A percentile compares a stretch with the other conserved stretches of the same genome.
Conservation (phyloP, 345 rosid species). For the Firmiana major region DNA sequence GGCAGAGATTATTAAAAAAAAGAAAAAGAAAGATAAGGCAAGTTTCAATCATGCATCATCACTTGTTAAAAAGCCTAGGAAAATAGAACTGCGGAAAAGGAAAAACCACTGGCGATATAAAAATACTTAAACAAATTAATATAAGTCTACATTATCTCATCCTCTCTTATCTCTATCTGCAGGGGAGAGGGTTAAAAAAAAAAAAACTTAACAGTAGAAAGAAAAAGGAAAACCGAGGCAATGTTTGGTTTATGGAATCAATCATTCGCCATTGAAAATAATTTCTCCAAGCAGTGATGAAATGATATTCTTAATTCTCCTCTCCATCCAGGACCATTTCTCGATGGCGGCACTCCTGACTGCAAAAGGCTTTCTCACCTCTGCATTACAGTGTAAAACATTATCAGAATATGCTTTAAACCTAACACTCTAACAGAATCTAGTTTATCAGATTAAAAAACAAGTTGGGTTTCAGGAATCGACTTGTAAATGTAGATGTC, state of each 20-base stretch:
- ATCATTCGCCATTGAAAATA: conserved; percentile 9
- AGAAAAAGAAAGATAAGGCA: background rate
- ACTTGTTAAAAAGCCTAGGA: background rate
- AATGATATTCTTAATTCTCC: conserved; percentile 20
- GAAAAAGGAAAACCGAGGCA: background rate
- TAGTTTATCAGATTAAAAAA: background rate
- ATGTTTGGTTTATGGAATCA: conserved; percentile 9
- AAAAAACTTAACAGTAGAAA: background rate
- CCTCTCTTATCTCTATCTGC: conserved; percentile 38
- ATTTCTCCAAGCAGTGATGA: background rate
- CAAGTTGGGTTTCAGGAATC: background rate
- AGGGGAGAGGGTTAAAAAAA: conserved; percentile 17
- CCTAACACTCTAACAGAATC: conserved; percentile 1
- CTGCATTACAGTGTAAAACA: conserved; percentile 33
- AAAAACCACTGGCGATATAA: conserved; percentile 9
- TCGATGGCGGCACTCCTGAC: conserved; percentile 66
- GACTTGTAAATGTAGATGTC: conserved; percentile 86
- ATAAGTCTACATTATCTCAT: conserved; percentile 22
- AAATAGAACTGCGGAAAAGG: background rate
- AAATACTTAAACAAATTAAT: conserved; percentile 12
- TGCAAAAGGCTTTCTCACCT: conserved; percentile 88
- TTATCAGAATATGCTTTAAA: background rate
- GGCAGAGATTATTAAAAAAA: background rate
- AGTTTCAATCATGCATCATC: conserved; percentile 30
- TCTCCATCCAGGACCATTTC: conserved; percentile 64